A percentile compares a stretch with the other conserved stretches of the same genome.
Evolutionary conservation across 495 filamentous ascomycete species (phyloP).

Genomic region (Ascodesmis nigricans): DNA sequence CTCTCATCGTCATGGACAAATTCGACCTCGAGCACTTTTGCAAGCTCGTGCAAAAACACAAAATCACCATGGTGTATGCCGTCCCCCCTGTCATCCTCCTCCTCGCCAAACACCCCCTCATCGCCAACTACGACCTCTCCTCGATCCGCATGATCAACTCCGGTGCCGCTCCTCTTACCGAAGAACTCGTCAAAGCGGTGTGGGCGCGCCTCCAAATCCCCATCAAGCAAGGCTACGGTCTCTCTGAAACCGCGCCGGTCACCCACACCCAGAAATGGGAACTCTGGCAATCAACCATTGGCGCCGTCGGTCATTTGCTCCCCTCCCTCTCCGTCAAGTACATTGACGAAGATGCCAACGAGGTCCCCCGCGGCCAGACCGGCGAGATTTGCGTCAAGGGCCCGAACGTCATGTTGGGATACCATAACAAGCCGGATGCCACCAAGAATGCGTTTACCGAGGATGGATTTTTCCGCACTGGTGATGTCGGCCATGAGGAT

Average conservation of each 20-base stretch:
- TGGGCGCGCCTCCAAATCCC: conserved; percentile 52
- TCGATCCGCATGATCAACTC: conserved; percentile 67
- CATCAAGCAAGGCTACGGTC: conserved; percentile 39
- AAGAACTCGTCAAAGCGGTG: conserved; percentile 58
- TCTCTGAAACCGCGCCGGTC: conserved; percentile 33
- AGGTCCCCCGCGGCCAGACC: conserved; percentile 35
- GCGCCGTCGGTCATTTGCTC: conserved; percentile 57
- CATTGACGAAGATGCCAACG: conserved; percentile 38
- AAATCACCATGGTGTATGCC: conserved; percentile 57
- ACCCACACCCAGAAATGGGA: conserved; percentile 42
- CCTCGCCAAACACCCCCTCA: conserved; percentile 53
- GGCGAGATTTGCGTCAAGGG: conserved; percentile 66
- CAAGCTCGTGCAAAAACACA: conserved; percentile 45
- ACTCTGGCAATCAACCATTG: conserved; percentile 55
- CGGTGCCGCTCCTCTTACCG: conserved; percentile 70
- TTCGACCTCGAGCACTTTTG: conserved; percentile 73
- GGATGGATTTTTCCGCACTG: conserved; percentile 70
- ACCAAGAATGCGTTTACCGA: conserved; percentile 41
- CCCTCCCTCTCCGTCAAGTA: conserved; percentile 51
- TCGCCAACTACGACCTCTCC: conserved; percentile 59
- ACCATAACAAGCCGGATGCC: conserved; percentile 45
- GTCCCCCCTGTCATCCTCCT: conserved; percentile 71
- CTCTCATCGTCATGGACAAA: conserved; percentile 52
- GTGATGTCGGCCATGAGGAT: conserved; percentile 42
- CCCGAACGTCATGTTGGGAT: conserved; percentile 54